Evolutionary conservation across 768 basidiomycete genomes (phyloP).

Genomic region (Amanita rubescens): DNA sequence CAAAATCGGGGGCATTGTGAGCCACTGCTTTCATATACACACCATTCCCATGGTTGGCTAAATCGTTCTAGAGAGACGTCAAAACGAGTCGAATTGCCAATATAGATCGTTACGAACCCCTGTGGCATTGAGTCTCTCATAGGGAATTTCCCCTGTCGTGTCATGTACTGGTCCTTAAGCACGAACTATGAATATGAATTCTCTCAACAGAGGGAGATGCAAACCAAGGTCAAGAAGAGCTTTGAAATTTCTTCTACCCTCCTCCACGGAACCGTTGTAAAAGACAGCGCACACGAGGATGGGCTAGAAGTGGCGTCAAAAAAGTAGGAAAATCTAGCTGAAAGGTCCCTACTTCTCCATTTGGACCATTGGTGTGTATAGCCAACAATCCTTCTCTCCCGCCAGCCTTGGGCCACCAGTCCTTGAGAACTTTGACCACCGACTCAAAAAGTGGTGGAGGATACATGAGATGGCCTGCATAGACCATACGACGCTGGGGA

Average conservation of each 20-base stretch:
- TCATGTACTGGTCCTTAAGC: constrained; percentile 34
- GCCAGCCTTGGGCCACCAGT: constrained; percentile 30
- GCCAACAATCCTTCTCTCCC: constrained; percentile 34
- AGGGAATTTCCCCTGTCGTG: constrained; percentile 37
- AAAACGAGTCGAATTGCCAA: background rate
- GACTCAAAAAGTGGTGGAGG: constrained; percentile 21
- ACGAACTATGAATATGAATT: background rate
- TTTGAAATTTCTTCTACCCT: constrained; percentile 30
- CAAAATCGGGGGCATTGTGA: constrained; percentile 21
- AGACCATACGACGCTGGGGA: constrained; percentile 42
- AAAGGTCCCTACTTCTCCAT: constrained; percentile 25
- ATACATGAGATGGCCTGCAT: constrained; percentile 33
- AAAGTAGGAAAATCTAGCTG: background rate
- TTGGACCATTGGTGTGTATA: constrained; percentile 27
- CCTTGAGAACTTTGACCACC: constrained; percentile 22
- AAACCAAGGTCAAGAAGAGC: constrained; percentile 37
- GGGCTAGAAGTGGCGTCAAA: constrained; percentile 24
- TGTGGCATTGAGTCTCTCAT: constrained; percentile 35
- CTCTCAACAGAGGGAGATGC: constrained; percentile 1
- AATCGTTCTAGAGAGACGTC: constrained; percentile 25
- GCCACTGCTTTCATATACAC: constrained; percentile 37
- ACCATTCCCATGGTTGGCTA: constrained; percentile 27
- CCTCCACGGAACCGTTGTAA: constrained; percentile 43
- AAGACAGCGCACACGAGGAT: constrained; percentile 30
- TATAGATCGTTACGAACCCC: constrained; percentile 19